Evolutionary conservation across 441 rosid species (phyloP), one percentile per base, ranked within the genome.

Genomic region (Erodium trifolium): DNA sequence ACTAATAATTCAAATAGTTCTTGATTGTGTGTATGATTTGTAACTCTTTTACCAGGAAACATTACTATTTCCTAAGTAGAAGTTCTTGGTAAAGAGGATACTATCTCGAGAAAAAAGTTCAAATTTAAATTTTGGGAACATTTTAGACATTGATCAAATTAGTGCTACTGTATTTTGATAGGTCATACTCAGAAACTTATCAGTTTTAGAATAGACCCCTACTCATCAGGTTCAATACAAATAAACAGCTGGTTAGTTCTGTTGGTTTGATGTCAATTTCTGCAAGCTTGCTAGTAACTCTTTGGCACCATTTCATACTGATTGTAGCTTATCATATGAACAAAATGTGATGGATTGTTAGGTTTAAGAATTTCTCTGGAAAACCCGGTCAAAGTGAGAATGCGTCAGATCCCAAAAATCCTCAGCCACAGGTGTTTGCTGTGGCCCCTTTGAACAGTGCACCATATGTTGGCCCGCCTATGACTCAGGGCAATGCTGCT

Each of bases 361-460:
- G 82, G 82, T 64, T 84, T 49, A 66, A 69, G 0, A 13, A 49
- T 3, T 49, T 49, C 57, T n/a, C 57, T 49, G 57, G 16, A 49
- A 13, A 14, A 49, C 12, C 16, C 2, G 57, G 57, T 49, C 57
- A 49, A 49, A 49, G 57, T 69, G 75, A 77, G 14, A 23, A 51
- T 51, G 45, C 63, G 2, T 60, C 75, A 7, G 71, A 72, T 41
- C 51, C 71, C n/a, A 13, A 67, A 49, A 60, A 75, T 65, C 76
- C 75, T 4, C 68, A 76, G 60, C 71, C 60, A 41, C 79, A 65
- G 12, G 75, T 80, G 23, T 81, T 86, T 17, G 75, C 68, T 6
- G 87, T 83, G 53, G 76, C 77, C 63, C 93, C 90, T 68, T 76
- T 88, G 70, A 83, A 81, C 70, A 83, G 84, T 34, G 43, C 79